A percentile compares a stretch with the other conserved stretches of the same genome.
These are phyloP conservation scores for Chlamydomonas schloesseri DNA, from an alignment of 139 green algal genomes.

Conservation along the genomic window DNA sequence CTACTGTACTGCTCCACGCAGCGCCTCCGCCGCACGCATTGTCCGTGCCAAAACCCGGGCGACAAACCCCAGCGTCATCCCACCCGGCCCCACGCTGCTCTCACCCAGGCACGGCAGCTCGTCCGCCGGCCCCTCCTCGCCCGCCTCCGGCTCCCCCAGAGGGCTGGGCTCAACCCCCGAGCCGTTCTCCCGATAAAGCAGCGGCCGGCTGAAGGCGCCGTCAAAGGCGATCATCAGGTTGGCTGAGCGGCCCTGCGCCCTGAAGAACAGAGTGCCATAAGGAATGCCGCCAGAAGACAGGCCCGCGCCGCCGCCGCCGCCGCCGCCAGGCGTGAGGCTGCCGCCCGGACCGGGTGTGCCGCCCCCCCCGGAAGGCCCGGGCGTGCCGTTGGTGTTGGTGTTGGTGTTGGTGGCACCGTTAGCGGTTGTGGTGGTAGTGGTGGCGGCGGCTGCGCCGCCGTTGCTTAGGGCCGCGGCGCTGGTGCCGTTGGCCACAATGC, in stretches of 20 bases:
- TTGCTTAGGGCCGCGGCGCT: too few species aligned
- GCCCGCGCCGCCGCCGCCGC: background rate
- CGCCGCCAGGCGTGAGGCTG: too few species aligned
- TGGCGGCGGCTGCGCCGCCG: background rate
- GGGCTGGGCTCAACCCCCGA: background rate
- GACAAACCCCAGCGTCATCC: too few species aligned
- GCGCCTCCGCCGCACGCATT: too few species aligned
- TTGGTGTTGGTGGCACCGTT: background rate
- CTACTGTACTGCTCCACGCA: too few species aligned
- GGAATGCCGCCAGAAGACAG: background rate
- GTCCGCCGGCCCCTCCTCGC: slow-evolving; percentile 15
- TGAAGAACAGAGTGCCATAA: slow-evolving; percentile 27
- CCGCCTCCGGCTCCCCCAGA: slow-evolving; percentile 14
- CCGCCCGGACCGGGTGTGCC: too few species aligned
- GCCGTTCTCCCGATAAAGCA: slow-evolving; percentile 22
- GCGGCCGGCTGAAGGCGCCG: slow-evolving; percentile 26
- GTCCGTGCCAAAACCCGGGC: too few species aligned
- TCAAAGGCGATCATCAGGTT: slow-evolving; percentile 25
- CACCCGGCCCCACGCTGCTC: background rate
- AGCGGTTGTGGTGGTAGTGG: background rate
- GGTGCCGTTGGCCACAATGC: too few species aligned
- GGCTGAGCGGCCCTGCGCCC: background rate
- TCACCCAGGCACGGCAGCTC: slow-evolving; percentile 29
- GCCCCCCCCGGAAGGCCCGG: too few species aligned
- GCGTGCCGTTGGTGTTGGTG: background rate